Percentiles rank a stretch among this genome's conserved stretches.
phyloP scores from a whole-genome alignment of 148 eudicot species.

The Cornus controversa region DNA sequence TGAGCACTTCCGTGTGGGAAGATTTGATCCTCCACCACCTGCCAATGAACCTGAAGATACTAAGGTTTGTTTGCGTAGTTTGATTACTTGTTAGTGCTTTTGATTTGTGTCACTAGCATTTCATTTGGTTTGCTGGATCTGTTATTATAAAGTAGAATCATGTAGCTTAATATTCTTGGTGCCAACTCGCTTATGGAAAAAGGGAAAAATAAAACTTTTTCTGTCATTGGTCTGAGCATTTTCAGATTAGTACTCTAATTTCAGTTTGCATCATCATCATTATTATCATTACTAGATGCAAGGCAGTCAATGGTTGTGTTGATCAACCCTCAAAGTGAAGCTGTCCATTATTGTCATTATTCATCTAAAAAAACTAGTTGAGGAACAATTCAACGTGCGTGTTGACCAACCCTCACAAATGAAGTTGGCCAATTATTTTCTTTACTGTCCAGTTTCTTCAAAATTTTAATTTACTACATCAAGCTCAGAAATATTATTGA shows the following conservation, averaged over 20 bases:
- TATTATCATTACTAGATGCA: neutral
- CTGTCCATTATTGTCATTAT: too few relatives aligned
- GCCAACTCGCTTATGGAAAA: neutral
- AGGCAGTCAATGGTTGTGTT: neutral
- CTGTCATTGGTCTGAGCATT: neutral
- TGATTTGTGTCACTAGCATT: neutral
- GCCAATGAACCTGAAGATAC: constrained; percentile 75
- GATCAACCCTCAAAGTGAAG: neutral
- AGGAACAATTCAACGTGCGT: too few relatives aligned
- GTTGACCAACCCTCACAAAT: neutral
- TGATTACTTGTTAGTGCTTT: neutral
- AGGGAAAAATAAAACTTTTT: neutral
- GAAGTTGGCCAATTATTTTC: neutral
- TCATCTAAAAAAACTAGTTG: too few relatives aligned
- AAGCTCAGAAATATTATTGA: neutral
- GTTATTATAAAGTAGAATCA: neutral
- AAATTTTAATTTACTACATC: neutral
- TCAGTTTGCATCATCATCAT: neutral
- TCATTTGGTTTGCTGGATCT: neutral
- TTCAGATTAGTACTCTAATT: neutral
- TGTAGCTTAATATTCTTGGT: neutral
- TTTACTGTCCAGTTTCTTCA: neutral
- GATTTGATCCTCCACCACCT: constrained; percentile 96
- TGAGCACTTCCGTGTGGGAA: constrained; percentile 84
- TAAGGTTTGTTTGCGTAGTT: constrained; percentile 38